These are phyloP conservation scores for Paramecium bursaria DNA, from an alignment of 73 alveolate species.

Conservation along the genomic window DNA sequence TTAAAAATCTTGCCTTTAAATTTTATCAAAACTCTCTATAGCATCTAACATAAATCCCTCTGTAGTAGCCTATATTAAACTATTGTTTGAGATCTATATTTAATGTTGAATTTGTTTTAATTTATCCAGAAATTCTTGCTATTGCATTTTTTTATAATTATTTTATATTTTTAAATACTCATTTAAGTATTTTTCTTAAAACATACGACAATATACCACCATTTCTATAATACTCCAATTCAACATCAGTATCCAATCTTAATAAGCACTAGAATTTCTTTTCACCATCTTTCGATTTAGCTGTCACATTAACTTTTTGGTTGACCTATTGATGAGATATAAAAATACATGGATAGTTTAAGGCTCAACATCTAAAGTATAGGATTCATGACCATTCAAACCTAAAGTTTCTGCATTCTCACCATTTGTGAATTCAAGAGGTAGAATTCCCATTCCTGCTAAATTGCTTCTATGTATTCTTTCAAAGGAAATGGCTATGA, in stretches of 20 bases:
- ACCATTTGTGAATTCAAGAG: conserved; percentile 87
- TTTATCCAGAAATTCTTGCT: too few relatives aligned
- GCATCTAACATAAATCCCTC: too few relatives aligned
- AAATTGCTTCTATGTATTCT: conserved; percentile 93
- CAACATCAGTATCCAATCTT: conserved; percentile 92
- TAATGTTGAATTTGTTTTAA: not conserved
- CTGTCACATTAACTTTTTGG: conserved; percentile 55
- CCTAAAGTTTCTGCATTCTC: conserved; percentile 86
- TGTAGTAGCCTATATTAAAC: too few relatives aligned
- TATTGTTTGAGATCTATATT: too few relatives aligned
- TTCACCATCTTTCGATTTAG: conserved; percentile 73
- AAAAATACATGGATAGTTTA: conserved; percentile 74
- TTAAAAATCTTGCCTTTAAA: too few relatives aligned
- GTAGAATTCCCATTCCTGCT: conserved; percentile 94
- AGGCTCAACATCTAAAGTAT: conserved; percentile 70
- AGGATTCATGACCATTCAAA: conserved; percentile 79
- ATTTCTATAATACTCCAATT: conserved; percentile 83
- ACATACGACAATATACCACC: conserved; percentile 94
- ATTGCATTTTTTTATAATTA: too few relatives aligned
- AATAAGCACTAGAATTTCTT: conserved; percentile 69
- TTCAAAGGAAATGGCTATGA: conserved; percentile 87
- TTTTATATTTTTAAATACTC: not conserved
- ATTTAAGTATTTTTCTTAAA: conserved; percentile 76
- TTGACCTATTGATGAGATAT: conserved; percentile 41
- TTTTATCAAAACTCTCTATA: too few relatives aligned